Evolutionary conservation across 352 stramenopile species (phyloP), one percentile per base, ranked within the genome.

Genomic region (Phytophthora foliorum): DNA sequence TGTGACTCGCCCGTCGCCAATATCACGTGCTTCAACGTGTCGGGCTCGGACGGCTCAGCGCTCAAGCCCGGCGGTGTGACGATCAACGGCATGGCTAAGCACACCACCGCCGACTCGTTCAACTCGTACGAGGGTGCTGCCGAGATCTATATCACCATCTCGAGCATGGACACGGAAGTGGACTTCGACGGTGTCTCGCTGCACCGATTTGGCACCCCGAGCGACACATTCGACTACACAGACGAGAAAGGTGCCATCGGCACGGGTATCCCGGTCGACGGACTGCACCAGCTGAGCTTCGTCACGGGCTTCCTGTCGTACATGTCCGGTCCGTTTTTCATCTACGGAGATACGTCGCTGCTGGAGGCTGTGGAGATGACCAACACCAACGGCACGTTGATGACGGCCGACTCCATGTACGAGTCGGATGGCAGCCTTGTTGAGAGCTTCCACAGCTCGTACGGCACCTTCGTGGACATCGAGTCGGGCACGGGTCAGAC

Each of bases 401-500:
- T 83, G 46, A 75, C 74, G 16, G n/a, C 59, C 14, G 57, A 70
- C 9, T n/a, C 57, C 63, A 72, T 94, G 38, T 92, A 89, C 70
- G 74, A 81, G 22, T 70, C 50, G 9, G 64, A 75, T 27, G 78
- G 78, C 6, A 53, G n/a, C 16, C 76, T 89, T 46, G 80, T 86
- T 64, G 57, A 74, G 8, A 71, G 38, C 49, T 87, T 88, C 65
- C 46, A 53, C 32, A 72, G 77, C 36, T 63, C 58, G 27, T 92
- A 90, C 72, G 55, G 75, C 45, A 94, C 82, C 29, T 79, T 78
- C n/a, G 63, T 91, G 22, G 86, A 92, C 67, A 75, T 94, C 5
- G 84, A 94, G 56, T 69, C 81, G n/a, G 80, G 75, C 21, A 89
- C 81, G 17, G 86, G 86, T 27, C 88, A 92, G 78, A 86, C 86